A percentile compares a stretch with the other conserved stretches of the same genome.
Conservation (phyloP, 495 filamentous ascomycete species). For the Echria macrotheca region DNA sequence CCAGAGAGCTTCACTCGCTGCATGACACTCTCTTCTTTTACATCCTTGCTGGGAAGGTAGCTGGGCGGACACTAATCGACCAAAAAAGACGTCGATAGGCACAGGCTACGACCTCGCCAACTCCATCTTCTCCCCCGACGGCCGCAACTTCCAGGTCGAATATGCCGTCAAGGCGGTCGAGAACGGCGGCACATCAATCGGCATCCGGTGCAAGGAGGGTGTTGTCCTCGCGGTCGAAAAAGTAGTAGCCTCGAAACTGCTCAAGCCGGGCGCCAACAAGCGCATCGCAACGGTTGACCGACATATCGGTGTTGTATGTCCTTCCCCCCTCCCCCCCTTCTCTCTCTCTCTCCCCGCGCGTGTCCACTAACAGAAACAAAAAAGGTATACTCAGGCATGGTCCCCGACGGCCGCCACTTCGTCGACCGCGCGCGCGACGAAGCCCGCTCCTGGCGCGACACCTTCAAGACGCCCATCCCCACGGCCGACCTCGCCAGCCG, state of each 20-base stretch:
- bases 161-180: conserved; percentile 98
- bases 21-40: no score
- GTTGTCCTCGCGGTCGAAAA: conserved; percentile 96
- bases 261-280: conserved; percentile 92
- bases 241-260: conserved; percentile 87
- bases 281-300: conserved; percentile 91
- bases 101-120: conserved; percentile 99
- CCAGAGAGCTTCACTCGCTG: no score
- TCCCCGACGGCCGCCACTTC: conserved; percentile 94
- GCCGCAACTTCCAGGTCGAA: conserved; percentile 98
- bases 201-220: conserved; percentile 94
- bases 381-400: conserved; percentile 86
- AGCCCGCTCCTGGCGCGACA: conserved; percentile 77
- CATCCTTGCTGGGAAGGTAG: no score
- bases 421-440: conserved; percentile 91
- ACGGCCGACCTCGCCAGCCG: conserved; percentile 78
- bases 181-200: conserved; percentile 94
- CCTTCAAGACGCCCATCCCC: conserved; percentile 88
- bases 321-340: conserved; percentile 2
- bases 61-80: conserved; percentile 3
- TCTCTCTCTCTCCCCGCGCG: not conserved
- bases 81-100: conserved; percentile 95
- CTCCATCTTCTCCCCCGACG: conserved; percentile 98
- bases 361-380: not conserved
- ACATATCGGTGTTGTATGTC: conserved; percentile 83